Evolutionary conservation across 1,284 basidiomycete species (phyloP).

Genomic region (Irpex sp.): DNA sequence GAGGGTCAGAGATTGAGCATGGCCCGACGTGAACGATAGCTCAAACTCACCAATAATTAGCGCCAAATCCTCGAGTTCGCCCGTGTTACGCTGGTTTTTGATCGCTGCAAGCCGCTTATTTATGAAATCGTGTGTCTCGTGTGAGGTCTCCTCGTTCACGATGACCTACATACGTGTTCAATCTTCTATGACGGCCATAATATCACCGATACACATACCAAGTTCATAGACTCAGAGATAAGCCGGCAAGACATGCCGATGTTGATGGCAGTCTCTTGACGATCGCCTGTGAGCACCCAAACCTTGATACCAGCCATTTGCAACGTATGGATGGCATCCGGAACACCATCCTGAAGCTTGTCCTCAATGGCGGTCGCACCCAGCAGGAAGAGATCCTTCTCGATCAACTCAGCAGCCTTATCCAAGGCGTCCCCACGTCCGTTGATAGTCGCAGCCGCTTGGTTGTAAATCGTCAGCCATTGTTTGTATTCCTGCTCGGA

Average conservation of each 20-base stretch:
- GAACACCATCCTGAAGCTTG: slow-evolving; percentile 97
- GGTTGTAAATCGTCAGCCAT: slow-evolving; percentile 87
- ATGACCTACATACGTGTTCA: slow-evolving; percentile 60
- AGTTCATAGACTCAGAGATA: slow-evolving; percentile 98
- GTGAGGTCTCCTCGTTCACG: slow-evolving; percentile 87
- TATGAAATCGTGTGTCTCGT: slow-evolving; percentile 85
- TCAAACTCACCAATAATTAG: slow-evolving; percentile 80
- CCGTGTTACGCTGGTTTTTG: slow-evolving; percentile 86
- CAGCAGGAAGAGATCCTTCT: slow-evolving; percentile 88
- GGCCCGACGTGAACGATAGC: not conserved
- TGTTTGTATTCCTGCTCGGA: slow-evolving; percentile 87
- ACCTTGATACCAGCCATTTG: slow-evolving; percentile 98
- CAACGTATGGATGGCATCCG: slow-evolving; percentile 95
- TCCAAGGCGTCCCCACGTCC: slow-evolving; percentile 94
- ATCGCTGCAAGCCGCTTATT: slow-evolving; percentile 88
- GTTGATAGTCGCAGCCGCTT: slow-evolving; percentile 90
- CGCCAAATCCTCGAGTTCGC: slow-evolving; percentile 93
- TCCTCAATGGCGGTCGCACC: slow-evolving; percentile 99
- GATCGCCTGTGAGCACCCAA: slow-evolving; percentile 97
- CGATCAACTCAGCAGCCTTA: slow-evolving; percentile 92
- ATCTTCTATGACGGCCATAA: not conserved
- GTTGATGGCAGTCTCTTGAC: slow-evolving; percentile 99
- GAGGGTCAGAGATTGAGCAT: not conserved
- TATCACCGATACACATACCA: slow-evolving; percentile 53
- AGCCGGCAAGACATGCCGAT: slow-evolving; percentile 97